Base-by-base conservation (phyloP, 2,329 filamentous ascomycete genomes). In the Fusarium tuaranense region DNA sequence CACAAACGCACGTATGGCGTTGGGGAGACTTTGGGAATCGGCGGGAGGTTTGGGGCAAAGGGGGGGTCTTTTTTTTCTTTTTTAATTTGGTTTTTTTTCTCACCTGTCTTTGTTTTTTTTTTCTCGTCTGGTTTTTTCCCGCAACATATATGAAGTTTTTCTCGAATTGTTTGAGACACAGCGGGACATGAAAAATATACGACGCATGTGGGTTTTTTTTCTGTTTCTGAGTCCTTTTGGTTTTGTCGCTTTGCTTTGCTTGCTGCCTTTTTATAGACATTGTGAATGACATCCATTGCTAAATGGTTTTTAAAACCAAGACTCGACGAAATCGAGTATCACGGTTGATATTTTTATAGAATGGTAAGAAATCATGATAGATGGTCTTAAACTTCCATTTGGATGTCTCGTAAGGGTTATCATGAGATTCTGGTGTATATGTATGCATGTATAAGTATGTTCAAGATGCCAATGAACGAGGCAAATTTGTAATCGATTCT, bases 1-100 rank as follows among this genome's bases (percentile, higher is more conserved):
- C 48, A 55, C 27, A 32, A 68, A 79, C 73, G 73, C 77, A 77
- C 71, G 63, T 73, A 70, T 66, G 80, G 80, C 79, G 80, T 80
- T 82, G 79, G 63, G 78, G 78, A 75, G 78, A 78, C 63, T 70
- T 75, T 65, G 68, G 62, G 46, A 44, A 65, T 69, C 36, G 53
- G 59, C 36, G 39, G 61, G 62, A 46, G 34, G 68, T 69, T 48
- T 64, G 68, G 67, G 67, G 58, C 64, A 68, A 55, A 68, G 68
- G 67, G 67, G 59, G 53, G 25, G 25, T 27, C 25, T 27, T 27
- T 30, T 51, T 34, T 51, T 30, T 66, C 48, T 68, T 65, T 62
- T 22, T 61, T 61, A 51, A 53, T 10, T 53, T 30, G 48, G 44
- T n/a, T 58, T 14, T 32, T 36, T 38, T 55, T n/a, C 32, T 39